Evolutionary conservation across 768 basidiomycete species (phyloP).

Genomic region (Thelephora aurantiotincta): DNA sequence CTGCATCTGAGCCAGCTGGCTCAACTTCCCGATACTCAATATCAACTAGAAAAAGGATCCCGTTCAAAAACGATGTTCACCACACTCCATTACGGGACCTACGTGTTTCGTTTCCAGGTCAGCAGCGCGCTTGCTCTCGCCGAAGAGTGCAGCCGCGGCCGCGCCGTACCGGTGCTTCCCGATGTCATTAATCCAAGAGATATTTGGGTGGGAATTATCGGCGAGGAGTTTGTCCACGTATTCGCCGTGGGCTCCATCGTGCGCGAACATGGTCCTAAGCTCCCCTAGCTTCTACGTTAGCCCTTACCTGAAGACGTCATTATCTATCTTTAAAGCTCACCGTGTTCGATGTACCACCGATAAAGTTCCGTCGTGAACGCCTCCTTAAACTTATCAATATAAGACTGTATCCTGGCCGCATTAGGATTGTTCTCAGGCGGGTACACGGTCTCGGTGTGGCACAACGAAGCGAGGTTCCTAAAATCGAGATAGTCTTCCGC

Average conservation of each 20-base stretch:
- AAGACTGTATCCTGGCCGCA: constrained; percentile 44
- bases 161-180: constrained; percentile 49
- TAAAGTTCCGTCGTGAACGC: constrained; percentile 85
- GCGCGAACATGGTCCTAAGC: constrained; percentile 67
- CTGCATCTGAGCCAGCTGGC: constrained; percentile 50
- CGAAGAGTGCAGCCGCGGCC: constrained; percentile 49
- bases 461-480: constrained; percentile 69
- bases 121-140: constrained; percentile 40
- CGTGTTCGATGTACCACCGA: constrained; percentile 85
- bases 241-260: constrained; percentile 43
- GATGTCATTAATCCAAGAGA: constrained; percentile 86
- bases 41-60: constrained; percentile 42
- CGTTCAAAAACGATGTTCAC: background rate
- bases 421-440: constrained; percentile 54
- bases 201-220: constrained; percentile 36
- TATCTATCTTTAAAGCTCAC: constrained; percentile 20
- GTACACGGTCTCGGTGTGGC: constrained; percentile 52
- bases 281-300: constrained; percentile 36
- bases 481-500: constrained; percentile 86
- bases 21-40: constrained; percentile 83
- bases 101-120: constrained; percentile 72
- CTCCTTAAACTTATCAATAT: constrained; percentile 67
- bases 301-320: background rate
- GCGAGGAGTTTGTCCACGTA: constrained; percentile 68
- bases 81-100: constrained; percentile 12